These are phyloP conservation scores for Talaromyces verruculosus DNA, from an alignment of 2,329 filamentous ascomycete species.

Conservation along the genomic window DNA sequence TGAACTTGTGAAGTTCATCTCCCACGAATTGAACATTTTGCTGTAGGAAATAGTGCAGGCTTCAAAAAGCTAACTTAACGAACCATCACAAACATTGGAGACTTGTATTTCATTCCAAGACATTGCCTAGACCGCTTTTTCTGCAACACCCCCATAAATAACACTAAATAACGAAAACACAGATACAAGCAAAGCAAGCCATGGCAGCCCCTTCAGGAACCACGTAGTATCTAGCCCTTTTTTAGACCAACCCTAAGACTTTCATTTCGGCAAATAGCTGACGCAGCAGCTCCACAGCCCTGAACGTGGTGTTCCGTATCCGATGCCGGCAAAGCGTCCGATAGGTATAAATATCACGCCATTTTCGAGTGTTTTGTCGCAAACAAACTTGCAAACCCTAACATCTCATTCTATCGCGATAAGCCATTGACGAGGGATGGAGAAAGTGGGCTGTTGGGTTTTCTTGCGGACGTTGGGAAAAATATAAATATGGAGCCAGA, in stretches of 20 bases:
- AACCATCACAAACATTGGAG: background rate
- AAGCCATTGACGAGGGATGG: background rate
- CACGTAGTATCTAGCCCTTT: background rate
- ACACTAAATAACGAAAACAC: background rate
- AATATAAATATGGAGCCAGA: background rate
- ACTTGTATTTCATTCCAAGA: background rate
- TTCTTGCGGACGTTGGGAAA: background rate
- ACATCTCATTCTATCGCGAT: background rate
- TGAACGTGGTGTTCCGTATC: background rate
- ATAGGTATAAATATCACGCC: constrained; percentile 3
- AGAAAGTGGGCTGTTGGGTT: background rate
- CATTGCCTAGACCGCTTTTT: background rate
- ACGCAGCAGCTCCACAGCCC: background rate
- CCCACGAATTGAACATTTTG: background rate
- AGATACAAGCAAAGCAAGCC: background rate
- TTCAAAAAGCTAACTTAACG: background rate
- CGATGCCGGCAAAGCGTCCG: background rate
- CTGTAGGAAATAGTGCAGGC: background rate
- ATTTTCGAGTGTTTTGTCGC: background rate
- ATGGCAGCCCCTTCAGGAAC: background rate
- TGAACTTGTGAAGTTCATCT: background rate
- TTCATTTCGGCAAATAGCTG: background rate
- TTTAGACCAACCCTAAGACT: background rate
- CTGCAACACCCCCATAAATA: background rate
- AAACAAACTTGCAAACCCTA: constrained; percentile 1